Evolutionary conservation across 768 basidiomycete genomes (phyloP).

Genomic region (Psilocybe azurescens): DNA sequence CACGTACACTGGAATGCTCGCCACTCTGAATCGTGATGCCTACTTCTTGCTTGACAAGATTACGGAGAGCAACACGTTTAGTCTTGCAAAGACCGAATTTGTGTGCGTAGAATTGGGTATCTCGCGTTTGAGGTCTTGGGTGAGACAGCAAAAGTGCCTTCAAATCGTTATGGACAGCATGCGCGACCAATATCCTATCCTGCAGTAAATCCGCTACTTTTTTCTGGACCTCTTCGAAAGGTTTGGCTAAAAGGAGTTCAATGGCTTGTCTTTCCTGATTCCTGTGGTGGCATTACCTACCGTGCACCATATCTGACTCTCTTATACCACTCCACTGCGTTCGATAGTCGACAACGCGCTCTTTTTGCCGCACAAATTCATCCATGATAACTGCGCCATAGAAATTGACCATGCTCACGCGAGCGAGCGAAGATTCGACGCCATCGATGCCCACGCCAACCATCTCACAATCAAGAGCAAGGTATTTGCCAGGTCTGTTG

Average conservation of each 20-base stretch:
- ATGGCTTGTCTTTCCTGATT: background rate
- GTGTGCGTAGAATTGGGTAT: conserved; percentile 69
- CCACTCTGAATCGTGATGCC: conserved; percentile 83
- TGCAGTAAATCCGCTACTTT: conserved; percentile 77
- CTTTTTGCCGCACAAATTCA: conserved; percentile 84
- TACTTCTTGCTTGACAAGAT: conserved; percentile 81
- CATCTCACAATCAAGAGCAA: conserved; percentile 97
- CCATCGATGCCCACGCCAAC: conserved; percentile 92
- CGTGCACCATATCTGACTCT: conserved; percentile 71
- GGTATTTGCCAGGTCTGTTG: conserved; percentile 68
- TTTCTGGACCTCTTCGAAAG: conserved; percentile 82
- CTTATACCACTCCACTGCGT: conserved; percentile 91
- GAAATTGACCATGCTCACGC: conserved; percentile 91
- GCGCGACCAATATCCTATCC: conserved; percentile 84
- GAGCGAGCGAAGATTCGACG: conserved; percentile 81
- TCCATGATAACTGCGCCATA: conserved; percentile 82
- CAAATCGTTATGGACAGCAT: conserved; percentile 91
- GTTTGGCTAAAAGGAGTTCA: conserved; percentile 54
- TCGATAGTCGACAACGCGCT: conserved; percentile 90
- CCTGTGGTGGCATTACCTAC: conserved; percentile 33
- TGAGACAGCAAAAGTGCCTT: conserved; percentile 81
- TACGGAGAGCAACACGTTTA: conserved; percentile 76
- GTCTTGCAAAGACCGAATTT: conserved; percentile 66
- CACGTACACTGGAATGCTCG: conserved; percentile 88
- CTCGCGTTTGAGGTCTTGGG: conserved; percentile 64